Evolutionary conservation across 2,329 filamentous ascomycete genomes (phyloP).

Genomic region (Monosporascus cannonballus): DNA sequence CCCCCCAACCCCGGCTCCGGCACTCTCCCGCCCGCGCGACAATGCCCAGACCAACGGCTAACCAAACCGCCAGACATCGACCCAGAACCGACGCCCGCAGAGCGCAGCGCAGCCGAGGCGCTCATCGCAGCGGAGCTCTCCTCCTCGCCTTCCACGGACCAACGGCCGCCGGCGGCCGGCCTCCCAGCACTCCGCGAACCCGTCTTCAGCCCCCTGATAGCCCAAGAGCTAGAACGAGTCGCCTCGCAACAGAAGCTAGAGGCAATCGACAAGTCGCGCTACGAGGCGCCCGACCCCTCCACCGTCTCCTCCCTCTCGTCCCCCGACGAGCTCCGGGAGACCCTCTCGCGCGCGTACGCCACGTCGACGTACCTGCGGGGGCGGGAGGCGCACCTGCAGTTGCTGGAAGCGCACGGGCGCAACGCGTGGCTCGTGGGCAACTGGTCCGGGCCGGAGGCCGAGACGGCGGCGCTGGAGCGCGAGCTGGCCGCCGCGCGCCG

Average conservation of each 20-base stretch:
- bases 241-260: constrained; percentile 50
- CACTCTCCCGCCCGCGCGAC: neutral
- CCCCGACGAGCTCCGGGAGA: constrained; percentile 48
- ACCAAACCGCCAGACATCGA: constrained; percentile 65
- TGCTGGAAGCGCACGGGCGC: constrained; percentile 78
- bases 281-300: constrained; percentile 58
- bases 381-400: constrained; percentile 52
- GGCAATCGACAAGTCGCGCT: constrained; percentile 71
- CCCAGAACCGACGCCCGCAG: constrained; percentile 54
- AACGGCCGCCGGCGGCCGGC: constrained; percentile 42
- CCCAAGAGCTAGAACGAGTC: constrained; percentile 63
- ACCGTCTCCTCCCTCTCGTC: constrained; percentile 31
- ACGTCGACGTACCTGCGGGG: constrained; percentile 44
- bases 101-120: constrained; percentile 60
- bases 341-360: constrained; percentile 50
- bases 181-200: constrained; percentile 47
- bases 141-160: constrained; percentile 26
- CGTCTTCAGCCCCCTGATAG: constrained; percentile 59
- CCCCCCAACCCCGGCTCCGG: neutral
- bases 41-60: neutral
- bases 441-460: constrained; percentile 62
- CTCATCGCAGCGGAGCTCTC: constrained; percentile 64
- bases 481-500: constrained; percentile 64
- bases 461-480: constrained; percentile 62
- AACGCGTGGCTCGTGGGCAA: constrained; percentile 91